Evolutionary conservation across 2,329 filamentous ascomycete genomes (phyloP).

Genomic region (Sphaerulina vaccinii): DNA sequence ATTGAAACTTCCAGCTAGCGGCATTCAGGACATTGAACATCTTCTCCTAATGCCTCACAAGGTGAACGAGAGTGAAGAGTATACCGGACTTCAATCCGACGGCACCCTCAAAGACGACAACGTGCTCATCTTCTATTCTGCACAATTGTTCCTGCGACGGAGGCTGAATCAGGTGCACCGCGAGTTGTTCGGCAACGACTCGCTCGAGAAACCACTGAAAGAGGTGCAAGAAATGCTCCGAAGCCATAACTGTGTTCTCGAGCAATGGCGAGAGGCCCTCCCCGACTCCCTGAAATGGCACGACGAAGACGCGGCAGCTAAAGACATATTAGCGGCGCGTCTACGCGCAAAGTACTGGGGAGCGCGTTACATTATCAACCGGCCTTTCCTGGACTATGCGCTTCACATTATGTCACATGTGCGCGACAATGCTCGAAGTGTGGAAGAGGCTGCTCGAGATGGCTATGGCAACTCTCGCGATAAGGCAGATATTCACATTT

Average conservation of each 20-base stretch:
- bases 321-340: slow-evolving; percentile 76
- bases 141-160: slow-evolving; percentile 60
- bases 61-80: slow-evolving; percentile 41
- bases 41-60: slow-evolving; percentile 66
- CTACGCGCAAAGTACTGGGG: slow-evolving; percentile 94
- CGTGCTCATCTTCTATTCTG: slow-evolving; percentile 58
- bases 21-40: slow-evolving; percentile 57
- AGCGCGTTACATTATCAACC: slow-evolving; percentile 82
- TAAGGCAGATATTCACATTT: slow-evolving; percentile 36
- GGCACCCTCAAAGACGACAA: slow-evolving; percentile 32
- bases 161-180: slow-evolving; percentile 57
- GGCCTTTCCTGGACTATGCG: slow-evolving; percentile 68
- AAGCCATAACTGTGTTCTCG: slow-evolving; percentile 41
- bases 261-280: slow-evolving; percentile 53
- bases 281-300: slow-evolving; percentile 58
- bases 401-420: slow-evolving; percentile 50
- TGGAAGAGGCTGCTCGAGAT: slow-evolving; percentile 33
- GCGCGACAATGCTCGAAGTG: slow-evolving; percentile 20
- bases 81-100: slow-evolving; percentile 26
- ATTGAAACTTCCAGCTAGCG: slow-evolving; percentile 61
- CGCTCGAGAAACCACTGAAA: slow-evolving; percentile 22
- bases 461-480: slow-evolving; percentile 33
- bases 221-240: slow-evolving; percentile 33
- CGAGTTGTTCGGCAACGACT: slow-evolving; percentile 50
- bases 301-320: slow-evolving; percentile 68